phyloP scores from a whole-genome alignment of 148 eudicot species.

The Limonium bicolor region DNA sequence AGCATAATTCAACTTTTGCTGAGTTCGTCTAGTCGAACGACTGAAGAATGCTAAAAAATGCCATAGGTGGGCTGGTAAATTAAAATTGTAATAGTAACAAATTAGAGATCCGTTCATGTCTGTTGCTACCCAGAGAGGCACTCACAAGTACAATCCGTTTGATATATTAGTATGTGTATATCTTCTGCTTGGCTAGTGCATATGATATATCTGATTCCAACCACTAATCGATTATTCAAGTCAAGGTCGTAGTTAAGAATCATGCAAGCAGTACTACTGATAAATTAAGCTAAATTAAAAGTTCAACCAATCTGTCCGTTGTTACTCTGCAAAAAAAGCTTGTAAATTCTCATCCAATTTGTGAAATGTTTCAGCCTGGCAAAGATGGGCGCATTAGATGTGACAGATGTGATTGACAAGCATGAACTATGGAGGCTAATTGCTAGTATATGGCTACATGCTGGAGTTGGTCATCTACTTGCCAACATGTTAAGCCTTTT shows the following conservation, averaged over 20 bases:
- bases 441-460: conserved; percentile 78
- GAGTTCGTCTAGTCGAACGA: no score
- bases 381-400: conserved; percentile 56
- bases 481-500: conserved; percentile 74
- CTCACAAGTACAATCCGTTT: no score
- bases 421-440: conserved; percentile 55
- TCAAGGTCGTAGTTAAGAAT: not conserved
- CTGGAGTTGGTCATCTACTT: conserved; percentile 63
- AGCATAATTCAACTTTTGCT: no score
- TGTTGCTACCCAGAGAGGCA: no score
- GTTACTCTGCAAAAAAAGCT: not conserved
- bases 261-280: not conserved
- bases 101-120: no score
- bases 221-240: not conserved
- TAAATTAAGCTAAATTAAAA: no score
- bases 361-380: conserved; percentile 28
- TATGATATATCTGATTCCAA: not conserved
- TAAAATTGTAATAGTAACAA: no score
- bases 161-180: no score
- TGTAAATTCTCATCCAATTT: not conserved
- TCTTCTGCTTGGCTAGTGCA: no score
- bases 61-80: no score
- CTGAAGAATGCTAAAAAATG: no score
- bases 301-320: no score
- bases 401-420: conserved; percentile 29